Evolutionary conservation across 2,329 filamentous ascomycete species (phyloP).

Genomic region (Lecanosticta acicola): DNA sequence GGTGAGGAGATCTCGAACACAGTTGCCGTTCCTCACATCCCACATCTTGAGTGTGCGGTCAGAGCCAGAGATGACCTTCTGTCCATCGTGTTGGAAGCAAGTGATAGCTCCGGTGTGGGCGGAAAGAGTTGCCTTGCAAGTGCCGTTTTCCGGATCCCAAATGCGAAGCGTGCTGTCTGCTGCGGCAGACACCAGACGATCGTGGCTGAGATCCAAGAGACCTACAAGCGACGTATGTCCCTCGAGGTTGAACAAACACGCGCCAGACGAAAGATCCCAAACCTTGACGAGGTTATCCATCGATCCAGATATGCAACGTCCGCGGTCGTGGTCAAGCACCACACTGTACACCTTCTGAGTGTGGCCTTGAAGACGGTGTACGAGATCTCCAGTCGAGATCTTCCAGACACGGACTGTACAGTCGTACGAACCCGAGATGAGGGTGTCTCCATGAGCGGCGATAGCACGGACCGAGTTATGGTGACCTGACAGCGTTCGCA

Average conservation of each 20-base stretch:
- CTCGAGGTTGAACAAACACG: constrained; percentile 81
- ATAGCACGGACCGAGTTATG: constrained; percentile 93
- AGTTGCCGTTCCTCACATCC: constrained; percentile 89
- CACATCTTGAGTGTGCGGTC: constrained; percentile 98
- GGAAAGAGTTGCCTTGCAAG: constrained; percentile 82
- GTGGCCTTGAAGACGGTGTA: constrained; percentile 81
- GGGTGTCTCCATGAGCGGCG: constrained; percentile 84
- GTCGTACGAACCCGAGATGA: constrained; percentile 97
- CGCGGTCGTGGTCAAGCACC: constrained; percentile 83
- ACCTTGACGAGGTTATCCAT: constrained; percentile 99
- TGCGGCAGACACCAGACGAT: constrained; percentile 87
- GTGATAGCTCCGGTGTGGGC: constrained; percentile 97
- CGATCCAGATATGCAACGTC: constrained; percentile 92
- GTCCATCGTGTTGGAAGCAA: constrained; percentile 94
- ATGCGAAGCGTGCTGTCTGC: constrained; percentile 93
- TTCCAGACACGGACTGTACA: constrained; percentile 94
- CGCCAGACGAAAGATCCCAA: constrained; percentile 85
- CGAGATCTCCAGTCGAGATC: constrained; percentile 85
- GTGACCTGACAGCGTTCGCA: constrained; percentile 80
- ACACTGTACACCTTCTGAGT: constrained; percentile 95
- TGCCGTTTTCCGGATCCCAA: constrained; percentile 90
- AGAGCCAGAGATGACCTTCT: constrained; percentile 93
- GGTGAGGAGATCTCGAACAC: constrained; percentile 84
- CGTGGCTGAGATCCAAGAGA: constrained; percentile 79
- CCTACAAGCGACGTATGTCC: constrained; percentile 90